phyloP scores from a whole-genome alignment of 108 stramenopile species.

The Skeletonema costatum region DNA sequence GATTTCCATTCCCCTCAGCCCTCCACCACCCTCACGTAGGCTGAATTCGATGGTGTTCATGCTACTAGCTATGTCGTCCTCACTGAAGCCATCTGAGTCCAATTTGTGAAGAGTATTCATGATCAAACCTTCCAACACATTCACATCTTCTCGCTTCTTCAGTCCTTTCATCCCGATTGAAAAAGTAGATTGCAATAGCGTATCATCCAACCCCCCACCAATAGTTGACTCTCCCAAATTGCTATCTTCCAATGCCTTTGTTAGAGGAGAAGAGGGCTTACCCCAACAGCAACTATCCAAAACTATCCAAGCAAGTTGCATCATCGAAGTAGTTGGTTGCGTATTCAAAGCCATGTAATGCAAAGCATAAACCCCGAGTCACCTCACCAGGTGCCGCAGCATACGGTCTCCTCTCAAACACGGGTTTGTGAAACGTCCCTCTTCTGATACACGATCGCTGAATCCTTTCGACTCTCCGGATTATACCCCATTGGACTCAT shows the following conservation, averaged over 20 bases:
- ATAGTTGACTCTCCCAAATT: slow-evolving; percentile 54
- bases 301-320: slow-evolving; percentile 74
- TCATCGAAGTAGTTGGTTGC: slow-evolving; percentile 60
- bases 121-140: slow-evolving; percentile 59
- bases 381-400: slow-evolving; percentile 44
- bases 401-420: slow-evolving; percentile 42
- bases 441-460: slow-evolving; percentile 46
- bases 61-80: slow-evolving; percentile 70
- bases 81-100: slow-evolving; percentile 75
- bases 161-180: slow-evolving; percentile 84
- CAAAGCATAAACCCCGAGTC: slow-evolving; percentile 64
- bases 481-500: slow-evolving; percentile 62
- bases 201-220: slow-evolving; percentile 68
- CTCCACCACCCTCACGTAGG: slow-evolving; percentile 80
- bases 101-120: slow-evolving; percentile 58
- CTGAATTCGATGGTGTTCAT: slow-evolving; percentile 88
- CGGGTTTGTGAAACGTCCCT: slow-evolving; percentile 42
- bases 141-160: slow-evolving; percentile 46
- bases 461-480: slow-evolving; percentile 35
- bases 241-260: slow-evolving; percentile 48
- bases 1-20: slow-evolving; percentile 71
- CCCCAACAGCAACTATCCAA: slow-evolving; percentile 84
- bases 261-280: slow-evolving; percentile 62
- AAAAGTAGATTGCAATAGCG: slow-evolving; percentile 74
- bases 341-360: slow-evolving; percentile 92